A percentile compares a stretch with the other conserved stretches of the same genome.
Evolutionary conservation across 106 monocot genomes (phyloP).

Genomic region (Triglochin maritima): DNA sequence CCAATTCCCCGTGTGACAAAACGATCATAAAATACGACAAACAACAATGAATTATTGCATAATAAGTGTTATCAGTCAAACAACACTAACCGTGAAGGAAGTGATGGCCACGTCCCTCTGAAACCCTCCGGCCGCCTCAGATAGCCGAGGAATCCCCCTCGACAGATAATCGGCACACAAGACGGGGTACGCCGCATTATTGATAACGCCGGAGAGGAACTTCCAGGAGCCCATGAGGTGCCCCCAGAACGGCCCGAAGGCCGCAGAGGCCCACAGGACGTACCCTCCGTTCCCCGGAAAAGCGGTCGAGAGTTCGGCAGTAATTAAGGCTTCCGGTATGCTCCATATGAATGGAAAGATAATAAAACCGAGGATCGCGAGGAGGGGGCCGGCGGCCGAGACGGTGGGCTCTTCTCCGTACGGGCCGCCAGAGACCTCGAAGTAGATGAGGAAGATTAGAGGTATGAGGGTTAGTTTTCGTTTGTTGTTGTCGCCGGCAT

Average conservation of each 20-base stretch:
- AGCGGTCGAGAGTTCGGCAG: conserved; percentile 28
- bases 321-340: conserved; percentile 34
- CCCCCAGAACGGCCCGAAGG: conserved; percentile 39
- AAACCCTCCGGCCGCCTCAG: conserved; percentile 6
- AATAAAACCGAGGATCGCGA: conserved; percentile 39
- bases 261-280: conserved; percentile 22
- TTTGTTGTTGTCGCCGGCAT: background rate
- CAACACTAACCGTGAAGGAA: conserved; percentile 25
- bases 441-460: conserved; percentile 5
- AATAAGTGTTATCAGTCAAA: no score
- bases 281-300: conserved; percentile 26
- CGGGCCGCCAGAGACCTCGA: conserved; percentile 32
- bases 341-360: conserved; percentile 44
- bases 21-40: no score
- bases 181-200: conserved; percentile 63
- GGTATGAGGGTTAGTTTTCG: conserved; percentile 1
- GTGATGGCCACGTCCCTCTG: conserved; percentile 21
- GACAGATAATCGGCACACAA: conserved; percentile 70
- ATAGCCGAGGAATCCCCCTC: conserved; percentile 27
- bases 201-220: conserved; percentile 74
- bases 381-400: conserved; percentile 27
- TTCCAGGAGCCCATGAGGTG: conserved; percentile 74
- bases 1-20: no score
- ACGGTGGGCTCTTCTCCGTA: conserved; percentile 33
- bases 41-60: no score